These are phyloP conservation scores for Xylaria hypoxylon DNA, from an alignment of 2,329 filamentous ascomycete species.

Conservation along the genomic window DNA sequence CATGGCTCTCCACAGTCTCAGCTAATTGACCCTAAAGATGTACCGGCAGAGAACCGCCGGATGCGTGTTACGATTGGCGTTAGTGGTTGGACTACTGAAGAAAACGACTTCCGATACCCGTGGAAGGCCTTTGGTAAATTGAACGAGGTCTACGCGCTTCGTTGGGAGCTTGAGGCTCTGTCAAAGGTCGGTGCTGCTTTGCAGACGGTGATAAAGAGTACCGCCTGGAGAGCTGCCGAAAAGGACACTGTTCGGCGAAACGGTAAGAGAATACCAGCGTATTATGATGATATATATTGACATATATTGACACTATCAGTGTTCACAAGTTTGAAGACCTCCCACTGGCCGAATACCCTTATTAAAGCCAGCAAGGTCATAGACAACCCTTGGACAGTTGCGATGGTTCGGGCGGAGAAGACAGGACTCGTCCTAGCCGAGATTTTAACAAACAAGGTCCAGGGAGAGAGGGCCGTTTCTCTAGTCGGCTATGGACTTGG, in stretches of 20 bases:
- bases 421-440: slow-evolving; percentile 78
- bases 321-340: slow-evolving; percentile 67
- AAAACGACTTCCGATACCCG: slow-evolving; percentile 77
- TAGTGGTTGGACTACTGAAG: slow-evolving; percentile 81
- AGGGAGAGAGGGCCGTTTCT: slow-evolving; percentile 84
- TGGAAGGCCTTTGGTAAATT: slow-evolving; percentile 82
- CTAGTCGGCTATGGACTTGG: slow-evolving; percentile 86
- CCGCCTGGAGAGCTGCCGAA: slow-evolving; percentile 80
- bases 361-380: slow-evolving; percentile 78
- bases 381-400: slow-evolving; percentile 84
- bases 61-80: slow-evolving; percentile 86
- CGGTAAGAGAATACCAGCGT: slow-evolving; percentile 55
- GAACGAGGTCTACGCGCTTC: slow-evolving; percentile 83
- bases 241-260: slow-evolving; percentile 60
- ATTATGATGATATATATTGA: slow-evolving; percentile 36
- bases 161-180: slow-evolving; percentile 84
- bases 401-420: slow-evolving; percentile 81
- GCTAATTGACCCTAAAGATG: slow-evolving; percentile 61
- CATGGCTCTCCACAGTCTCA: slow-evolving; percentile 61
- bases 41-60: slow-evolving; percentile 70
- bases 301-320: slow-evolving; percentile 51
- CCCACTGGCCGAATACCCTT: slow-evolving; percentile 71
- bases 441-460: slow-evolving; percentile 82
- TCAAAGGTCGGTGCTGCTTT: slow-evolving; percentile 82
- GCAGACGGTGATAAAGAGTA: slow-evolving; percentile 79